Evolutionary conservation across 1,139 yeast genomes (phyloP).

Genomic region (Diutina scorzettiae): DNA sequence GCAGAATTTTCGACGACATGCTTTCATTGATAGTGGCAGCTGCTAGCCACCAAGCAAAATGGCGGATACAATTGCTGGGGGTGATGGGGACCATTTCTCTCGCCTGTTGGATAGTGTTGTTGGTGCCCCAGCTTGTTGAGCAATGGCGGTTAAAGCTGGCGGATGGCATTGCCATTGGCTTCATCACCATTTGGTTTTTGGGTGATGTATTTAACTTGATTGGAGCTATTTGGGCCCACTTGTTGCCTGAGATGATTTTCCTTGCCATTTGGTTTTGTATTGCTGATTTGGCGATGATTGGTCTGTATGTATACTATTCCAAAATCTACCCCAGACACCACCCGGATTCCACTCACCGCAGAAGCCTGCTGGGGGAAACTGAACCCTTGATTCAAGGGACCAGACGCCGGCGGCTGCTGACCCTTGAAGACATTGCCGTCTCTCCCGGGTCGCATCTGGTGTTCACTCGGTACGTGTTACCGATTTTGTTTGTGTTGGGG

Average conservation of each 20-base stretch:
- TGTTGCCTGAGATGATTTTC: slow-evolving; percentile 58
- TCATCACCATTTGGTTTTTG: slow-evolving; percentile 57
- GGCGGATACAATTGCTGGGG: neutral
- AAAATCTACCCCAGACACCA: slow-evolving; percentile 28
- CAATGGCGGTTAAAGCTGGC: slow-evolving; percentile 73
- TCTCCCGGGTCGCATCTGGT: slow-evolving; percentile 33
- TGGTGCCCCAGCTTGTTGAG: slow-evolving; percentile 70
- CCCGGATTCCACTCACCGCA: slow-evolving; percentile 7
- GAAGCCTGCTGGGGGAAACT: neutral
- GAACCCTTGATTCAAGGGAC: slow-evolving; percentile 5
- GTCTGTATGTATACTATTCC: slow-evolving; percentile 49
- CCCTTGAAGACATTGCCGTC: slow-evolving; percentile 32
- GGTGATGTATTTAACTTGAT: slow-evolving; percentile 61
- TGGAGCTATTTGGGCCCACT: slow-evolving; percentile 62
- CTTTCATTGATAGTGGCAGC: neutral
- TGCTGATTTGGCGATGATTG: slow-evolving; percentile 52
- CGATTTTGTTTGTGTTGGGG: slow-evolving; percentile 48
- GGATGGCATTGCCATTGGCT: slow-evolving; percentile 66
- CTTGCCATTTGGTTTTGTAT: slow-evolving; percentile 68
- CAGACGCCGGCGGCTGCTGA: slow-evolving; percentile 24
- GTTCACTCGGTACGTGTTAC: slow-evolving; percentile 43
- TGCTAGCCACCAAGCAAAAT: neutral
- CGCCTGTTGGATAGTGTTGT: slow-evolving; percentile 73
- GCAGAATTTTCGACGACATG: neutral
- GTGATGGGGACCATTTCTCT: slow-evolving; percentile 12